Base-by-base conservation (phyloP, 2,329 filamentous ascomycete genomes). In the Aspergillus costaricaensis region DNA sequence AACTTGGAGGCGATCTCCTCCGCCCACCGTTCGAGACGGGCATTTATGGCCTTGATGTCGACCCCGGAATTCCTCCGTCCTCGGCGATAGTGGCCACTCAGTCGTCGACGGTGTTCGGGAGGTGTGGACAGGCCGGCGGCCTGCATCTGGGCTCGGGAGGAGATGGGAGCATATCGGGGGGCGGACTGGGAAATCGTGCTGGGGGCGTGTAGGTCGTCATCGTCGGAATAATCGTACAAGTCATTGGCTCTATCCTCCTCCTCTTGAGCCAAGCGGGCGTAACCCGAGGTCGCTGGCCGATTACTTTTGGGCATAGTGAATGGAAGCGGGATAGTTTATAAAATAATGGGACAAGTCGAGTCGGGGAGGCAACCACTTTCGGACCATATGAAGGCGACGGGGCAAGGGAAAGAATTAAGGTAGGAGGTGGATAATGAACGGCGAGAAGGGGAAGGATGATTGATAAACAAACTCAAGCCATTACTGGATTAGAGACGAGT, bases 1-100 rank as follows among this genome's bases (percentile, higher is more conserved):
- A 99, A 98, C 70, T 96, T 95, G 68, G 92, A 91, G 30, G 95
- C 93, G 71, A 99, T 98, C 79, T 99, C 95, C 69, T 98, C 95
- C 15, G 95, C 95, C 95, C 95, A 99, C 74, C 91, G 85, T 79
- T 99, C 95, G 25, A 99, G 81, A 23, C 95, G 86, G 61, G 94
- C 93, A 77, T 99, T 99, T 78, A 99, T 98, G 62, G 95, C 95
- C 76, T 98, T 98, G 73, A 99, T 91, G 72, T 99, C 95, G 17
- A 99, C 94, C 3, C 93, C 94, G 19, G 92, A 84, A 70, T 93
- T 95, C 73, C 91, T 90, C 65, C 88, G 83, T 62, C 81, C 78
- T 55, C 86, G 82, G 64, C 83, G 79, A 69, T 71, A 67, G 25
- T 84, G 68, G 72, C 78, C 68, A 79, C 81, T 72, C 69, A 79